These are phyloP conservation scores for Lithospermum erythrorhizon DNA, from an alignment of 257 asterid species.

Conservation along the genomic window DNA sequence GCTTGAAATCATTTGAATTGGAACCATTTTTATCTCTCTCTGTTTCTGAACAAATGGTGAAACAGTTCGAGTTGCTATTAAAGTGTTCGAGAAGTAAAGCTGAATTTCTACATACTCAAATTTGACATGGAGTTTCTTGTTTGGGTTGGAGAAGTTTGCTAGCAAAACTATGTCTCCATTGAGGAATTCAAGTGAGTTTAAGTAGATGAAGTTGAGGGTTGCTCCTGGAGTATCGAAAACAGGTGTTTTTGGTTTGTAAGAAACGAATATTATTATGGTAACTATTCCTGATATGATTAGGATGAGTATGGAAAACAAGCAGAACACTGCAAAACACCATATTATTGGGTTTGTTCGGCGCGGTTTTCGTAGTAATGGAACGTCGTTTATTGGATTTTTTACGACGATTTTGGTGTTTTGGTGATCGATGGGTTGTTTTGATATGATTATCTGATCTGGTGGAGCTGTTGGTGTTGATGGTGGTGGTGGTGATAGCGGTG, in stretches of 20 bases:
- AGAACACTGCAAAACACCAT: conserved; percentile 67
- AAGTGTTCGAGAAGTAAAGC: conserved; percentile 46
- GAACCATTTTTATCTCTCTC: conserved; percentile 28
- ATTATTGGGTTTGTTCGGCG: conserved; percentile 49
- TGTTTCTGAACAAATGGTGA: conserved; percentile 45
- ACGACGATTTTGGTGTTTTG: not conserved
- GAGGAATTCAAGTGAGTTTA: conserved; percentile 40
- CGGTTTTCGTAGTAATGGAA: conserved; percentile 5
- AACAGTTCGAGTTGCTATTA: conserved; percentile 39
- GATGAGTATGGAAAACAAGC: conserved; percentile 56
- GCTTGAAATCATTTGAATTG: conserved; percentile 55
- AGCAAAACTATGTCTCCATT: conserved; percentile 47
- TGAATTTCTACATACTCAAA: conserved; percentile 49
- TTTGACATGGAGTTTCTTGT: conserved; percentile 48
- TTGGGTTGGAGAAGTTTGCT: conserved; percentile 82
- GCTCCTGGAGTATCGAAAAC: conserved; percentile 59
- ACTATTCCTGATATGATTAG: conserved; percentile 62
- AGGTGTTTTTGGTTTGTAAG: conserved; percentile 57
- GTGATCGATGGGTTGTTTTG: not conserved
- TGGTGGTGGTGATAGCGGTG: conserved; percentile 12
- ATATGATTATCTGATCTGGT: conserved; percentile 1
- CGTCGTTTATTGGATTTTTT: not conserved
- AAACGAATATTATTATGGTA: conserved; percentile 40
- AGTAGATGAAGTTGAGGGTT: conserved; percentile 35
- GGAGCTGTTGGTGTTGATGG: conserved; percentile 26